Evolutionary conservation across 306 rosid genomes (phyloP).

Genomic region (Leucaena leucocephala): DNA sequence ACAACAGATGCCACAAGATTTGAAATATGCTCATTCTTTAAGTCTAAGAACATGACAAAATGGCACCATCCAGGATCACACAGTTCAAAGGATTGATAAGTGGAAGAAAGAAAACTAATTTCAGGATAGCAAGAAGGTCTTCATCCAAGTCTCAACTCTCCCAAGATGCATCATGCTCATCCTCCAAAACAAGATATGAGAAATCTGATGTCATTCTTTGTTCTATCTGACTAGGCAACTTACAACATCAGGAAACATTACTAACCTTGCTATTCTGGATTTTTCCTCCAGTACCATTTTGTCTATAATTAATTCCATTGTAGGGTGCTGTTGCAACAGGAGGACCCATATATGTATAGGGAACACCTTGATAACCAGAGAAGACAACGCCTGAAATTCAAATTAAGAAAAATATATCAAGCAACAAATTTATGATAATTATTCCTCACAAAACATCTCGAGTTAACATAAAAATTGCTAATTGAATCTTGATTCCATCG

Average conservation of each 20-base stretch:
- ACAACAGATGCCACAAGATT: conserved; percentile 10
- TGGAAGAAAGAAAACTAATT: conserved; percentile 10
- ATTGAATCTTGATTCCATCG: conserved; percentile 21
- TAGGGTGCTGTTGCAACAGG: conserved; percentile 61
- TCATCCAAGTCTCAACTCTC: conserved; percentile 15
- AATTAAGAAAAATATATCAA: conserved; percentile 44
- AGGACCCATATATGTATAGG: conserved; percentile 56
- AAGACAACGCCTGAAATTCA: conserved; percentile 49
- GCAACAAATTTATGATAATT: conserved; percentile 34
- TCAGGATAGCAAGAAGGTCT: not conserved
- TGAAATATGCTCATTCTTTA: not conserved
- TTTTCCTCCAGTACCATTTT: conserved; percentile 63
- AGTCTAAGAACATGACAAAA: not conserved
- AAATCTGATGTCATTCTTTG: not conserved
- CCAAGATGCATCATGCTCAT: conserved; percentile 8
- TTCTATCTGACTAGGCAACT: conserved; percentile 5
- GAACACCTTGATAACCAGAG: conserved; percentile 56
- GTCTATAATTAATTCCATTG: conserved; percentile 57
- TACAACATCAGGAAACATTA: conserved; percentile 34
- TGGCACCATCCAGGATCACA: conserved; percentile 7
- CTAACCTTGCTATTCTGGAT: conserved; percentile 72
- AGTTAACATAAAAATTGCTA: conserved; percentile 2
- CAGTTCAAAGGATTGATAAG: not conserved
- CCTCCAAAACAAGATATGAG: conserved; percentile 27
- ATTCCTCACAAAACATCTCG: conserved; percentile 20